phyloP scores from a whole-genome alignment of 116 monocot species.

The Iris pallida region DNA sequence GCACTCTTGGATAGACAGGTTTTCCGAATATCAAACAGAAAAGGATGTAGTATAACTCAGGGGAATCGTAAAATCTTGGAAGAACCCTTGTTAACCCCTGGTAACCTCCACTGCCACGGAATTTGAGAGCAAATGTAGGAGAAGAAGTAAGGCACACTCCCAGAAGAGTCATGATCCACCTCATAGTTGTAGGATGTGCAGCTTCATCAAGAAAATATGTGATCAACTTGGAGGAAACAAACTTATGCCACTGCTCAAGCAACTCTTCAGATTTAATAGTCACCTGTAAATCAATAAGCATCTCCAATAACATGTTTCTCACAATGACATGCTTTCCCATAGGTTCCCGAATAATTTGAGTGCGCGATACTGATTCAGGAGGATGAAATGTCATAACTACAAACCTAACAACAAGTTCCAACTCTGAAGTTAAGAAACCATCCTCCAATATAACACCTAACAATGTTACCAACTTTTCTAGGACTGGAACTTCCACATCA shows the following conservation, averaged over 20 bases:
- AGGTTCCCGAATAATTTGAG: slow-evolving; percentile 59
- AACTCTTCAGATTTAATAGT: slow-evolving; percentile 86
- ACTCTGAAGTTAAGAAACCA: slow-evolving; percentile 89
- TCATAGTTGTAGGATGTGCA: slow-evolving; percentile 98
- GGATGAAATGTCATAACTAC: slow-evolving; percentile 99
- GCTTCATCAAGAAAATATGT: slow-evolving; percentile 99
- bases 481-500: slow-evolving; percentile 89
- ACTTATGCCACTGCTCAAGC: slow-evolving; percentile 99
- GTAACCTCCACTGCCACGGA: slow-evolving; percentile 78
- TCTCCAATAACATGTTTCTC: slow-evolving; percentile 93
- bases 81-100: slow-evolving; percentile 73
- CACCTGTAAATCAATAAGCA: slow-evolving; percentile 96
- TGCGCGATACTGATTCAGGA: slow-evolving; percentile 38
- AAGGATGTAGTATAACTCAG: slow-evolving; percentile 95
- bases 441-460: slow-evolving; percentile 99
- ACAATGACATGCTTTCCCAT: slow-evolving; percentile 99
- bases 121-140: slow-evolving; percentile 76
- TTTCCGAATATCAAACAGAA: slow-evolving; percentile 97
- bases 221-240: slow-evolving; percentile 94
- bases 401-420: slow-evolving; percentile 94
- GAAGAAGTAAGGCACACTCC: slow-evolving; percentile 94
- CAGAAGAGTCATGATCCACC: slow-evolving; percentile 99
- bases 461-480: slow-evolving; percentile 90
- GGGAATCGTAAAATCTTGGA: slow-evolving; percentile 95
- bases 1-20: slow-evolving; percentile 88